Conservation (phyloP, 169 alveolate genomes). For the Cryptosporidium parvum region DNA sequence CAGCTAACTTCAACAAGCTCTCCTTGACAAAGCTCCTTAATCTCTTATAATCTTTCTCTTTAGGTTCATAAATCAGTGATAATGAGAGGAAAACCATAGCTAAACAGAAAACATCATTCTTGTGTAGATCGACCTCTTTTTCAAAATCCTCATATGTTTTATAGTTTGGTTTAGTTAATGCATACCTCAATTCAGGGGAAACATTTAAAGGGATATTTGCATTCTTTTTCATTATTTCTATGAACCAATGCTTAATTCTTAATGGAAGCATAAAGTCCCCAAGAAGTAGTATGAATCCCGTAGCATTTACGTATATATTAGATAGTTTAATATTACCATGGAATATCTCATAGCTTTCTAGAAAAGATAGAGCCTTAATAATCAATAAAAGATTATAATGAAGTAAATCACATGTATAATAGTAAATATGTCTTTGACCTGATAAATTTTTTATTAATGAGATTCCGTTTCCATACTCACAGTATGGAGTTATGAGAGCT, state of each 20-base stretch:
- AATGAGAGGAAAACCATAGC: conserved; percentile 63
- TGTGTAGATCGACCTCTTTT: conserved; percentile 43
- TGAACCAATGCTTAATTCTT: conserved; percentile 48
- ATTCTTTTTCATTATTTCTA: conserved; percentile 52
- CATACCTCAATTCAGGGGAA: conserved; percentile 40
- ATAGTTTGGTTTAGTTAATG: conserved; percentile 39
- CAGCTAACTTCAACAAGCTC: conserved; percentile 26
- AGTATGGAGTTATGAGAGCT: conserved; percentile 62
- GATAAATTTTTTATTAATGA: conserved; percentile 36
- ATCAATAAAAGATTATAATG: conserved; percentile 63
- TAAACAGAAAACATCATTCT: conserved; percentile 64
- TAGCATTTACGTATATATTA: conserved; percentile 48
- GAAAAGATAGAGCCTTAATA: conserved; percentile 52
- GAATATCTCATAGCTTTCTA: conserved; percentile 44
- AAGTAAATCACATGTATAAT: conserved; percentile 36
- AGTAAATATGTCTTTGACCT: conserved; percentile 56
- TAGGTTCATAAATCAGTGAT: conserved; percentile 40
- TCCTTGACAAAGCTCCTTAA: conserved; percentile 30
- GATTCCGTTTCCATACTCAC: conserved; percentile 61
- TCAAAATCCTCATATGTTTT: conserved; percentile 67
- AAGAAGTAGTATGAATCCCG: conserved; percentile 57
- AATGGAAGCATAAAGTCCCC: conserved; percentile 75
- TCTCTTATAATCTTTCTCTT: conserved; percentile 22
- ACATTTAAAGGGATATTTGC: conserved; percentile 47
- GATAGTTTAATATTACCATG: conserved; percentile 69